phyloP scores from a whole-genome alignment of 2,329 filamentous ascomycete species.

The Fusarium proliferatum region DNA sequence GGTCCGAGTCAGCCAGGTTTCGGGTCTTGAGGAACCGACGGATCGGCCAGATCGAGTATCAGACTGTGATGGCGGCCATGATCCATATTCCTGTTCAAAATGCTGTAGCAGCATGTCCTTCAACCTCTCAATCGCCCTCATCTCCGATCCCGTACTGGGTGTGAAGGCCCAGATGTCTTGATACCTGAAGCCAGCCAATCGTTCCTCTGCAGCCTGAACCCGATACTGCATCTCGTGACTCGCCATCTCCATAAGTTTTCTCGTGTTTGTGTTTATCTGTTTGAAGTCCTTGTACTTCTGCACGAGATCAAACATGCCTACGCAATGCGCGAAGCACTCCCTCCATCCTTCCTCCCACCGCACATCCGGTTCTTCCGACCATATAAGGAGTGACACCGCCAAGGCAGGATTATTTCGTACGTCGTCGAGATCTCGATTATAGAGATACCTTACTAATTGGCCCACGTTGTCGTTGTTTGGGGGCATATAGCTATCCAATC shows the following conservation, averaged over 20 bases:
- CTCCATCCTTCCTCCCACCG: slow-evolving; percentile 75
- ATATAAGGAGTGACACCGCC: slow-evolving; percentile 71
- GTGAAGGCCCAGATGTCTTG: slow-evolving; percentile 67
- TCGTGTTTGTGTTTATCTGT: slow-evolving; percentile 69
- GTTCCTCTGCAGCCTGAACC: slow-evolving; percentile 70
- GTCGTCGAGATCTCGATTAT: slow-evolving; percentile 70
- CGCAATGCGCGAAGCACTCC: slow-evolving; percentile 74
- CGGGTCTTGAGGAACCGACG: slow-evolving; percentile 52
- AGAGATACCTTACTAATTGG: slow-evolving; percentile 71
- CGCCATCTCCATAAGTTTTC: slow-evolving; percentile 70
- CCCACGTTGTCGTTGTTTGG: slow-evolving; percentile 66
- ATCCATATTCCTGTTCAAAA: slow-evolving; percentile 66
- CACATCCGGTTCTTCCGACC: slow-evolving; percentile 71
- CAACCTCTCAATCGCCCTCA: slow-evolving; percentile 68
- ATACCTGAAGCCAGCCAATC: slow-evolving; percentile 69
- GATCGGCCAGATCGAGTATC: not conserved
- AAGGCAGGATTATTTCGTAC: slow-evolving; percentile 68
- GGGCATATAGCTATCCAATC: slow-evolving; percentile 69
- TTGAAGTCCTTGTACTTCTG: slow-evolving; percentile 67
- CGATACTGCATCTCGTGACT: slow-evolving; percentile 71
- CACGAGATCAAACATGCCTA: slow-evolving; percentile 69
- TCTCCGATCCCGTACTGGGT: slow-evolving; percentile 60
- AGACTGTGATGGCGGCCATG: slow-evolving; percentile 64
- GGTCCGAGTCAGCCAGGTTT: slow-evolving; percentile 70
- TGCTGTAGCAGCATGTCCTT: slow-evolving; percentile 69